Evolutionary conservation across 2,329 filamentous ascomycete species (phyloP), one percentile per base, ranked within the genome.

Genomic region (Hysterium pulicare): DNA sequence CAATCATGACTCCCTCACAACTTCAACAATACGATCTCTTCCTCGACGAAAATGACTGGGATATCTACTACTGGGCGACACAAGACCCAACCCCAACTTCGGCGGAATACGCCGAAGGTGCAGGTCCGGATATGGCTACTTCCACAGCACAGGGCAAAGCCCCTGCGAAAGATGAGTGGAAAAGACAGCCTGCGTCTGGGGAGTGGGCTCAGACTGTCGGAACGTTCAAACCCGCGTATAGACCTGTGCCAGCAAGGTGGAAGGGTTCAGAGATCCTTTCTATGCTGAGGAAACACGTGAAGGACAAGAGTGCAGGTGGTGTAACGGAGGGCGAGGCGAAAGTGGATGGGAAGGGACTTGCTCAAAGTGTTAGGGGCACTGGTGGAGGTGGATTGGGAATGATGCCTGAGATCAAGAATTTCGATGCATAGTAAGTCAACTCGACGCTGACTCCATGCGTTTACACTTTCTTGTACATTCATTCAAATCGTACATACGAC

Each of bases 21-120:
- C 82, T 97, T 55, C 70, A 79, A 56, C 81, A 95, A 69, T 97
- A 93, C 73, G 91, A 97, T 67, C 74, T 78, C 21, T 94, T 98
- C 74, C 82, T 98, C 43, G 93, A 98, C 69, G 93, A 98, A 72
- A 98, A 98, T 70, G 93, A 98, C 73, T 98, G 93, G 93, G 93
- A 98, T 67, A 96, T 98, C 48, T 98, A 98, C 77, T 98, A 98
- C 77, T 98, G 93, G 93, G 89, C 87, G 3, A 98, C 93, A 13
- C 93, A 98, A 69, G 83, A 89, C 55, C 76, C 84, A 10, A 71
- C 78, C 4, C 71, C 75, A 1, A 78, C 78, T n/a, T 77, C 81
- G 24, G 67, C 74, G 40, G 74, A 80, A 44, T 74, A 74, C 35
- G 75, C 77, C 4, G 77, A 81, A 51, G 75, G 77, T 21, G 71